Evolutionary conservation across 2,329 filamentous ascomycete species (phyloP), one percentile per base, ranked within the genome.

Genomic region (Pezicula rhizophila): DNA sequence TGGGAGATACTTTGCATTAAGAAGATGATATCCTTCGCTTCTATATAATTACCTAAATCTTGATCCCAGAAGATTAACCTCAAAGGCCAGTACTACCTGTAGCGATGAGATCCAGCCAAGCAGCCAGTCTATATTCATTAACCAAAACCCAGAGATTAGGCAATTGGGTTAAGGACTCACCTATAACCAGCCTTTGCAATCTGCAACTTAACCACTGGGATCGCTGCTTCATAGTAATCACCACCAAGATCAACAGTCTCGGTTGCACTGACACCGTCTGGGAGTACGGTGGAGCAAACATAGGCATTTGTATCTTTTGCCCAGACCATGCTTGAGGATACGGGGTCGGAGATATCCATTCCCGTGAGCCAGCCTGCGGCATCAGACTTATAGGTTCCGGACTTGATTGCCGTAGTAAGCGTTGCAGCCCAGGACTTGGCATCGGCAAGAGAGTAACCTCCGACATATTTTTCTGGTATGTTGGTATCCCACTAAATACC

Each of bases 111-210:
- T 87, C 81, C 53, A 87, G 67, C 80, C 81, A 87, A n/a, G 76
- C 77, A 2, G 80, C 85, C 61, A 89, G 50, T 41, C 56, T 56
- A n/a, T 3, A 25, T 11, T 17, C 2, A 11, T 47, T 34, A 45
- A 8, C 15, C 20, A 12, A 14, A 7, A 14, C 12, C 12, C 14
- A 23, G 2, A n/a, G 12, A 37, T 11, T 23, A 20, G 2, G 12
- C 15, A 37, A 20, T 4, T 1, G 23, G 15, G 1, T 4, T 35
- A 11, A 31, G 10, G 37, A 50, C 54, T 28, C 38, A 55, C 37
- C 85, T 75, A 63, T 81, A 85, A 11, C 85, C 85, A 6, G 80
- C 85, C 57, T 79, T 79, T 4, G 84, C 84, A 50, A 89, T 74
- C 63, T 84, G 79, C 51, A 77, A 60, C 65, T 87, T 79, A 28